These are phyloP conservation scores for Ulmus americana DNA, from an alignment of 331 rosid genomes.

Conservation along the genomic window DNA sequence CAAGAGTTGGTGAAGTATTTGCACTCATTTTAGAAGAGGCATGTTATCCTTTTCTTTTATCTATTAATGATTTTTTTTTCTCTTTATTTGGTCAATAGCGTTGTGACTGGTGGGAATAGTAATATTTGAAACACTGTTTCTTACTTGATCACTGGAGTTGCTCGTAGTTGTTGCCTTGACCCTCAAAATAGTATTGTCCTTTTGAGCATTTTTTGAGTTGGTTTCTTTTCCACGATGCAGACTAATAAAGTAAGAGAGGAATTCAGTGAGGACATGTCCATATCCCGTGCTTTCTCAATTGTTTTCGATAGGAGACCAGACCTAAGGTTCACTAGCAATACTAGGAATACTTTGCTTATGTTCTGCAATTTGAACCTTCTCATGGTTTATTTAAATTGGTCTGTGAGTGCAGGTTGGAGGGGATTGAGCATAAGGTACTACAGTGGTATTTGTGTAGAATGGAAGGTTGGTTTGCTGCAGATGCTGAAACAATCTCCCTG, in stretches of 20 bases:
- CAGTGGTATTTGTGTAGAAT: slow-evolving; percentile 98
- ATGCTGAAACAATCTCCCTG: slow-evolving; percentile 87
- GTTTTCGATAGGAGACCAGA: slow-evolving; percentile 86
- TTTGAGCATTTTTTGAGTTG: slow-evolving; percentile 20
- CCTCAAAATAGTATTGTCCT: slow-evolving; percentile 12
- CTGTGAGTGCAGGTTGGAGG: slow-evolving; percentile 67
- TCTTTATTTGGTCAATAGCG: neutral
- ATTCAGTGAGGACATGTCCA: slow-evolving; percentile 67
- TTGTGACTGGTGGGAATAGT: neutral
- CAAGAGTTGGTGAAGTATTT: slow-evolving; percentile 61
- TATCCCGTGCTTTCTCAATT: slow-evolving; percentile 62
- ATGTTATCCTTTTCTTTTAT: slow-evolving; percentile 17
- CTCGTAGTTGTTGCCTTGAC: neutral
- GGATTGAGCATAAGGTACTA: slow-evolving; percentile 76
- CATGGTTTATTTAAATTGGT: slow-evolving; percentile 13
- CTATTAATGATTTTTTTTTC: neutral
- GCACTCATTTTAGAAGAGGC: slow-evolving; percentile 74
- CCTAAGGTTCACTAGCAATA: slow-evolving; percentile 40
- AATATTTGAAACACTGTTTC: neutral
- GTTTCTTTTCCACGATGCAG: slow-evolving; percentile 42
- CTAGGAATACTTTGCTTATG: neutral
- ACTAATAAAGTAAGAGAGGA: slow-evolving; percentile 66
- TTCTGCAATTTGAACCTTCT: slow-evolving; percentile 10
- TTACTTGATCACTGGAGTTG: slow-evolving; percentile 10
- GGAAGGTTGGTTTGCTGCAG: slow-evolving; percentile 99